Base-by-base conservation (phyloP, 805 yeast species). In the Debaryomyces maramus region DNA sequence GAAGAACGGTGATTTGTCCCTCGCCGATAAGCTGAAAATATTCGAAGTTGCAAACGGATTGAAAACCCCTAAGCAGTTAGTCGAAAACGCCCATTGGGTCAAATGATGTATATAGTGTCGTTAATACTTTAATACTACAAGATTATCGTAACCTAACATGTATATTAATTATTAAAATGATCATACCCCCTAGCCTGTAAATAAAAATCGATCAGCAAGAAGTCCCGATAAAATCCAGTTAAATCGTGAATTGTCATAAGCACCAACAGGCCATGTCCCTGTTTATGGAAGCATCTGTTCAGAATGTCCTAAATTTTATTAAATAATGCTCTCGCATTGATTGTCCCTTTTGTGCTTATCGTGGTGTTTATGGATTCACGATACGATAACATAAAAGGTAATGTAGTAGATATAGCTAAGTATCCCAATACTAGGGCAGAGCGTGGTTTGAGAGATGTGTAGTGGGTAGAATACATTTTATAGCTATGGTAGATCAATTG, bases 311-410 rank as follows among this genome's bases (percentile, higher is more conserved):
- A 64, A 36, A 65, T 56, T 47, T 66, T 65, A 44, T 59, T 63
- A 35, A 67, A 66, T 30, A 66, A 54, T 18, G 68, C 50, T 38
- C 74, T 57, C 33, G 65, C 53, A 37, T 56, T 63, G 28, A 60
- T 53, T 30, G 61, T 57, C 5, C 73, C 73, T 41, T 67, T 69
- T 13, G 56, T 46, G 24, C 57, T 52, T 17, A 38, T 43, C 41
- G 46, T 44, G 8, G 27, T 16, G 18, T 46, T 54, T 17, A 41
- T 39, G 11, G 70, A 48, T 41, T 69, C 75, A 41, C 58, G 65
- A 48, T 68, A 70, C 3, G 72, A 65, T 39, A 67, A 65, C 33
- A 62, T 43, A 39, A 70, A 69, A 3, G 75, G 75, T 28, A 61
- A 41, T 15, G 72, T 65, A 24, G 71, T 56, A 9, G 72, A 63